Base-by-base conservation (phyloP, 306 rosid species). In the Casuarina cunninghamiana region DNA sequence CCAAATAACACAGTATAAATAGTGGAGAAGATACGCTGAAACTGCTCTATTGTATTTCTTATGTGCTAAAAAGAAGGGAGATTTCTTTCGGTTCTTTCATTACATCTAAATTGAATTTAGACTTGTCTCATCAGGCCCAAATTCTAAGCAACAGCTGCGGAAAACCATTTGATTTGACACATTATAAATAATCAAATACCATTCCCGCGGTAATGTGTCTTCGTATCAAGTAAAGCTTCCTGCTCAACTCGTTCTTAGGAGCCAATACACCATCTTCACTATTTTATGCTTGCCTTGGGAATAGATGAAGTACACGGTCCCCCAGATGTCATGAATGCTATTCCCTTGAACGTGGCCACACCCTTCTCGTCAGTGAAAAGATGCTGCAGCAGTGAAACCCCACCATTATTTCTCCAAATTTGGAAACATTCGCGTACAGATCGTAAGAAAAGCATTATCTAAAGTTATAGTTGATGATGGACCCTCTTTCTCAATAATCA, bases 301-400 rank as follows among this genome's bases (percentile, higher is more conserved):
- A 95, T 85, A 77, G 96, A 89, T 26, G 97, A 89, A 32, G 87
- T 81, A 67, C 97, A 95, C 53, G 99, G 93, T 80, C 99, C 99
- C 7, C 91, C 89, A 46, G 93, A 88, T 16, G 96, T 95, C 97
- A 93, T 89, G 75, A 95, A 95, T 8, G 97, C 94, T 48, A 95
- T 91, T 76, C 97, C 97, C 85, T 88, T 95, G 86, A 77, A 95
- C 12, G 97, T 95, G 46, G 99, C 97, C 72, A 91, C 89, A 1
- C 97, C 94, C 55, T 87, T 86, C 17, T 93, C 96, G 62, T 93
- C 97, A 1, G 99, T 95, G 86, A 86, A 93, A 77, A 95, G 97
- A 87, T 91, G 77, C 99, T 95, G 94, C 93, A 87, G 78, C 82
- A 66, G 69, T 78, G 43, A 73, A 82, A 81, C 61, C 79, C 53